These are phyloP conservation scores for Oenanthe sinensis DNA, from an alignment of 129 eudicot genomes.

Conservation along the genomic window DNA sequence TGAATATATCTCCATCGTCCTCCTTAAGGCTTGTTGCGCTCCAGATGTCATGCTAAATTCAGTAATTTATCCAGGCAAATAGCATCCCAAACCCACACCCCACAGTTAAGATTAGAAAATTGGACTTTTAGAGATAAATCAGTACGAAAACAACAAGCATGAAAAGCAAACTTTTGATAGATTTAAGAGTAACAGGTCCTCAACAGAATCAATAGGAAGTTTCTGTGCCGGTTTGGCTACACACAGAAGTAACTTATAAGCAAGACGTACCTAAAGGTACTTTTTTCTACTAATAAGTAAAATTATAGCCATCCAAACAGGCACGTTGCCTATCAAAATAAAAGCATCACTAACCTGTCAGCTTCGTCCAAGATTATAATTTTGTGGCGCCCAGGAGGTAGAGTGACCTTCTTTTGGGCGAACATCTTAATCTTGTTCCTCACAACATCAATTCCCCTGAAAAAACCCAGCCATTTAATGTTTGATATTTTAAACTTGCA, in stretches of 20 bases:
- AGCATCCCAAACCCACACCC: background rate
- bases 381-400: slow-evolving; percentile 92
- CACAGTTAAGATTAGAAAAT: background rate
- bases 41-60: slow-evolving; percentile 86
- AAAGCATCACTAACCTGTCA: slow-evolving; percentile 56
- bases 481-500: background rate
- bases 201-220: background rate
- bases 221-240: background rate
- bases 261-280: background rate
- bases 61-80: slow-evolving; percentile 15
- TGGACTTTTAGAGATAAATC: background rate
- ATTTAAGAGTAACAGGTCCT: background rate
- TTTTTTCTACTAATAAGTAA: background rate
- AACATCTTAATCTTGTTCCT: slow-evolving; percentile 99
- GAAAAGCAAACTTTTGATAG: background rate
- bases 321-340: background rate
- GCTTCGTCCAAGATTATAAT: slow-evolving; percentile 81
- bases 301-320: background rate
- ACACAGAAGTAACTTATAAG: background rate
- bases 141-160: background rate
- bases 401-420: slow-evolving; percentile 90
- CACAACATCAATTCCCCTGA: slow-evolving; percentile 92
- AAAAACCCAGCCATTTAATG: background rate
- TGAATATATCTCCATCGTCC: slow-evolving; percentile 97
- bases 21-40: slow-evolving; percentile 96